Evolutionary conservation across 129 eudicot genomes (phyloP).

Genomic region (Daucus carota): DH1_v3.0 NC_030382.2:51634501-51635000

Average conservation of each 20-base stretch:
- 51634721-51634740: slow-evolving; percentile 45
- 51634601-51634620: slow-evolving; percentile 58
- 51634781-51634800: slow-evolving; percentile 17
- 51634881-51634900: slow-evolving; percentile 24
- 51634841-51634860: slow-evolving; percentile 19
- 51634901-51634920: slow-evolving; percentile 21
- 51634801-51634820: slow-evolving; percentile 19
- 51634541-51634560: slow-evolving; percentile 47
- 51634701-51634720: slow-evolving; percentile 46
- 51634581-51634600: slow-evolving; percentile 46
- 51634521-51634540: slow-evolving; percentile 49
- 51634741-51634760: slow-evolving; percentile 56
- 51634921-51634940: slow-evolving; percentile 77
- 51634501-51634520: slow-evolving; percentile 91
- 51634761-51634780: slow-evolving; percentile 43
- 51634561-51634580: slow-evolving; percentile 30
- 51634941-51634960: slow-evolving; percentile 34
- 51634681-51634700: not conserved
- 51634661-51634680: not conserved
- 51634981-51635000: slow-evolving; percentile 18
- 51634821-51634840: slow-evolving; percentile 19
- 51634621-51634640: not conserved
- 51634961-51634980: slow-evolving; percentile 16
- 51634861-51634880: slow-evolving; percentile 25
- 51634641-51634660: slow-evolving; percentile 6